These are phyloP conservation scores for Paramecium tetraurelia DNA, from an alignment of 73 alveolate genomes.

Conservation along the genomic window DNA sequence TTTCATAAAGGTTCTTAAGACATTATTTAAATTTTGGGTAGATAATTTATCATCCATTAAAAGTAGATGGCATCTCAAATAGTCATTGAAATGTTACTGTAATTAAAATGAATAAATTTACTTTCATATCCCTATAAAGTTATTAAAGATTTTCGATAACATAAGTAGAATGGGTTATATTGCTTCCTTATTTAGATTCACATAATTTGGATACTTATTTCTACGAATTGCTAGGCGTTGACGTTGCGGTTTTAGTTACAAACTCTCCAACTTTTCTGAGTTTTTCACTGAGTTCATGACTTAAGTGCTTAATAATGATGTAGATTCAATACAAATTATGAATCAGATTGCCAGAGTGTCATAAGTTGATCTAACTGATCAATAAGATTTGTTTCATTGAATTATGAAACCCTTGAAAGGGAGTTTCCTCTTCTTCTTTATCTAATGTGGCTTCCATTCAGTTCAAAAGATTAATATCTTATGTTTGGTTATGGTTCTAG, in stretches of 20 bases:
- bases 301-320: not conserved
- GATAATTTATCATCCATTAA: slow-evolving; percentile 39
- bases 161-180: not conserved
- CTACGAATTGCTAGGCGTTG: not conserved
- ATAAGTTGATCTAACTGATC: not conserved
- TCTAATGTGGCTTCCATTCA: not conserved
- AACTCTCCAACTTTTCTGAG: not conserved
- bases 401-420: not conserved
- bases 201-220: not conserved
- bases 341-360: not conserved
- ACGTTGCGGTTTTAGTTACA: not conserved
- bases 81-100: slow-evolving; percentile 24
- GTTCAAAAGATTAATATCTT: not conserved
- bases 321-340: not conserved
- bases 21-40: not conserved
- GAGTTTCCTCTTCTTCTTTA: not conserved
- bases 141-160: not conserved
- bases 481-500: not conserved
- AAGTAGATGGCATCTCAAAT: not conserved
- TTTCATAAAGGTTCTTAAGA: not conserved
- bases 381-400: not conserved
- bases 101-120: not conserved
- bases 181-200: no score
- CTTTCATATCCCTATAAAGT: slow-evolving; percentile 2
- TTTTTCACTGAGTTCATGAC: not conserved